Percentiles rank a stretch among this genome's conserved stretches.
Conservation (phyloP, 2,329 filamentous ascomycete genomes). For the Scedosporium dehoogii region DNA sequence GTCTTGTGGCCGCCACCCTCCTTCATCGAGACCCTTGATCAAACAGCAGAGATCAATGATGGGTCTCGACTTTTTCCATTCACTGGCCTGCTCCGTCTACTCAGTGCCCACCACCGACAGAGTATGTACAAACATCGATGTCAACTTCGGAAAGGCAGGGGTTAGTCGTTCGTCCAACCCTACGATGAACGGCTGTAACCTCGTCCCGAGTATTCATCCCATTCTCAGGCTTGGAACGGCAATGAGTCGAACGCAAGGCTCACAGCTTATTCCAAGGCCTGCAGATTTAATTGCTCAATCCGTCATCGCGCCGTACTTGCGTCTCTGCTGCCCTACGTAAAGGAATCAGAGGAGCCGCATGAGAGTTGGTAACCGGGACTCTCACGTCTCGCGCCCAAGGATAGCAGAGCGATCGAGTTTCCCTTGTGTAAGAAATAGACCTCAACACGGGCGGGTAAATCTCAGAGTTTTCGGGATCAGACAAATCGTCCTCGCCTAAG, state of each 20-base stretch:
- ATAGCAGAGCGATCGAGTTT: not conserved
- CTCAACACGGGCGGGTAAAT: constrained; percentile 6
- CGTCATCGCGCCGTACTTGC: not conserved
- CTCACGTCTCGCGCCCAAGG: not conserved
- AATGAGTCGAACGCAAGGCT: not conserved
- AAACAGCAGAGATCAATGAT: not conserved
- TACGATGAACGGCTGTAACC: not conserved
- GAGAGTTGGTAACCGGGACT: not conserved
- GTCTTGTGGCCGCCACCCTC: not conserved
- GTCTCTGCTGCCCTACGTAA: no score
- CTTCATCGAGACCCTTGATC: not conserved
- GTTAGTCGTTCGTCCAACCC: not conserved
- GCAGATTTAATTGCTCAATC: not conserved
- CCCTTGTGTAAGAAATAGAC: not conserved
- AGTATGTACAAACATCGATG: not conserved
- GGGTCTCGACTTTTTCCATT: not conserved
- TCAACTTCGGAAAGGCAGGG: not conserved
- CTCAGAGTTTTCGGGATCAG: not conserved
- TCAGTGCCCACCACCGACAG: not conserved
- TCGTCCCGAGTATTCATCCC: not conserved
- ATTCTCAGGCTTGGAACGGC: no score
- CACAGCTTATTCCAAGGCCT: not conserved
- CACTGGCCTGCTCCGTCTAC: not conserved
- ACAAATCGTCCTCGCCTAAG: not conserved
- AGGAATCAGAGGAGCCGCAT: not conserved